A percentile compares a stretch with the other conserved stretches of the same genome.
Conservation (phyloP, 140 eudicot species). For the Ambrosia hybrid region DNA sequence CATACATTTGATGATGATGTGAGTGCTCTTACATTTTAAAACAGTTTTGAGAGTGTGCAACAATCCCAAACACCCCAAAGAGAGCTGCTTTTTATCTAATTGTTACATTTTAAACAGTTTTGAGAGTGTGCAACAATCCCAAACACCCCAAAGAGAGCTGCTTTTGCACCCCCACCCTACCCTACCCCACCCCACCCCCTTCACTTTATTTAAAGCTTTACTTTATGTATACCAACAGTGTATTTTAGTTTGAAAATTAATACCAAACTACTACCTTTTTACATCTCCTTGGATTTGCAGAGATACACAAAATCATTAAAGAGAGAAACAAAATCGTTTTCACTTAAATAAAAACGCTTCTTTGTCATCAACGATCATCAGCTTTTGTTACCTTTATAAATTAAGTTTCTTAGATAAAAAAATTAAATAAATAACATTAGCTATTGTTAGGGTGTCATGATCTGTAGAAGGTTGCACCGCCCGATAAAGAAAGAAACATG, state of each 20-base stretch:
- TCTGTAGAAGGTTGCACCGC: slow-evolving; percentile 9
- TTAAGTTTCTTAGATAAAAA: slow-evolving; percentile 3
- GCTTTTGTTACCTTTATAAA: slow-evolving; percentile 14
- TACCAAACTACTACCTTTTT: slow-evolving; percentile 27
- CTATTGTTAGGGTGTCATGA: neutral
- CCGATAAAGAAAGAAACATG: slow-evolving; percentile 24
- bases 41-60: neutral
- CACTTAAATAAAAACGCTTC: neutral
- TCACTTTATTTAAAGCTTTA: slow-evolving; percentile 17
- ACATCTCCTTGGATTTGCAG: slow-evolving; percentile 25
- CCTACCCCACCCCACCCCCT: neutral
- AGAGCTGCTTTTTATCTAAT: slow-evolving; percentile 13
- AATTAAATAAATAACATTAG: neutral
- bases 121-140: neutral
- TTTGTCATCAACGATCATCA: slow-evolving; percentile 8
- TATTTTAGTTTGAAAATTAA: slow-evolving; percentile 33
- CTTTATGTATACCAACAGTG: slow-evolving; percentile 33
- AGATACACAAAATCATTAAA: slow-evolving; percentile 32
- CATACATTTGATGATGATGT: too few relatives aligned
- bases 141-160: slow-evolving; percentile 6
- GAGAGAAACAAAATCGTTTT: slow-evolving; percentile 29
- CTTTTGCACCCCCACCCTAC: slow-evolving; percentile 23
- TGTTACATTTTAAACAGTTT: neutral
- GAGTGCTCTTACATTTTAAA: too few relatives aligned
- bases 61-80: neutral